Evolutionary conservation across 2,329 filamentous ascomycete species (phyloP).

Genomic region (Talaromyces piceae): DNA sequence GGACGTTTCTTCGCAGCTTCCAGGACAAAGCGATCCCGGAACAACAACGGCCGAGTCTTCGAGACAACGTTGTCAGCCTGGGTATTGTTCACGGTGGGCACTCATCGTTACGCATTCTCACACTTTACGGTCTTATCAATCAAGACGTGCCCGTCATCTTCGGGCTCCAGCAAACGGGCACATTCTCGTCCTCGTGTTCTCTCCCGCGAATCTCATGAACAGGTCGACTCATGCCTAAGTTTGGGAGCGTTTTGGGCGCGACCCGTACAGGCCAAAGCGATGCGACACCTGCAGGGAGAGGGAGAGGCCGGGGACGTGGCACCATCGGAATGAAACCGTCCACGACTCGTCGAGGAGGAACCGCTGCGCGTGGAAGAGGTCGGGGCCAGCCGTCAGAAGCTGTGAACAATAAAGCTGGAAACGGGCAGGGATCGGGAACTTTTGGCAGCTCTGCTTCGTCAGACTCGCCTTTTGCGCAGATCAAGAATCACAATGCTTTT

Average conservation of each 20-base stretch:
- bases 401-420: slow-evolving; percentile 2
- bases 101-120: neutral
- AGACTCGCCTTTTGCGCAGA: slow-evolving; percentile 11
- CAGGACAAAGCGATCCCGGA: neutral
- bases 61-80: neutral
- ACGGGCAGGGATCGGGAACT: neutral
- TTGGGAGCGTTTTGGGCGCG: slow-evolving; percentile 11
- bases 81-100: neutral
- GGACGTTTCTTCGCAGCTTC: neutral
- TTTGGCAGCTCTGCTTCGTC: neutral
- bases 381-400: neutral
- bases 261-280: slow-evolving; percentile 11
- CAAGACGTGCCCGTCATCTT: neutral
- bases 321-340: neutral
- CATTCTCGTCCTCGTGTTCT: slow-evolving; percentile 3
- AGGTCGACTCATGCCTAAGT: slow-evolving; percentile 11
- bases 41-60: neutral
- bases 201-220: slow-evolving; percentile 7
- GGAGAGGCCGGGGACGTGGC: slow-evolving; percentile 4
- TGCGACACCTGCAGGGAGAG: slow-evolving; percentile 8
- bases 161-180: neutral
- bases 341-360: slow-evolving; percentile 3
- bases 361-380: slow-evolving; percentile 8
- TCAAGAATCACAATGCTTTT: slow-evolving; percentile 8
- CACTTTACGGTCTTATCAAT: neutral